Evolutionary conservation across 129 eudicot genomes (phyloP).

Genomic region (Centaurea solstitialis): DNA sequence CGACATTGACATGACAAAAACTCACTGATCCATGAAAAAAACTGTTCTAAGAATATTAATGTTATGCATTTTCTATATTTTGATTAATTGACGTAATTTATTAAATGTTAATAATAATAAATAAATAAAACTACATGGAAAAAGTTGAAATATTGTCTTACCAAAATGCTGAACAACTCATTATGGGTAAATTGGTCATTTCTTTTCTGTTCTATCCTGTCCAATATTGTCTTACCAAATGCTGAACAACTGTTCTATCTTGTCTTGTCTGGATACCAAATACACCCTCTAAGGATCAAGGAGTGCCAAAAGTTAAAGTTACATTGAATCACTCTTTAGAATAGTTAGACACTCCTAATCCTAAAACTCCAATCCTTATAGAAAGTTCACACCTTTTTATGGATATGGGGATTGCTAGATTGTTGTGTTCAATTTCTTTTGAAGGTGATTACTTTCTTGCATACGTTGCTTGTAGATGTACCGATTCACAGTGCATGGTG

Average conservation of each 20-base stretch:
- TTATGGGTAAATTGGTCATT: too few species aligned
- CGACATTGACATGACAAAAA: not conserved
- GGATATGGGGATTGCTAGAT: not conserved
- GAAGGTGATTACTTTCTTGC: conserved; percentile 16
- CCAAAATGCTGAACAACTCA: too few species aligned
- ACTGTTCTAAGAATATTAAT: too few species aligned
- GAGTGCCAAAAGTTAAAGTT: not conserved
- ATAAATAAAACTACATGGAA: too few species aligned
- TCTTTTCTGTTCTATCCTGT: too few species aligned
- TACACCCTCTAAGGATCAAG: not conserved
- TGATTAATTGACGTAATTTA: too few species aligned
- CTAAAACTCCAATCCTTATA: not conserved
- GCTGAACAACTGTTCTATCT: too few species aligned
- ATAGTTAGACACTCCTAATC: not conserved
- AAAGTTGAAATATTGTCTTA: too few species aligned
- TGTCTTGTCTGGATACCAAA: too few species aligned
- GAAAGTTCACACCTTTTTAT: conserved; percentile 4
- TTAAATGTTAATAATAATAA: too few species aligned
- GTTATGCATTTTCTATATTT: too few species aligned
- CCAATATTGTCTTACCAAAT: too few species aligned
- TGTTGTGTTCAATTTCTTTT: not conserved
- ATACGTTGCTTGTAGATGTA: conserved; percentile 60
- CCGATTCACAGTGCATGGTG: conserved; percentile 70
- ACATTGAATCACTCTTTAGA: not conserved
- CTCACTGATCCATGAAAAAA: not conserved